Percentiles rank a stretch among this genome's conserved stretches.
phyloP scores from a whole-genome alignment of 495 filamentous ascomycete genomes.

The Neurospora sp. region DNA sequence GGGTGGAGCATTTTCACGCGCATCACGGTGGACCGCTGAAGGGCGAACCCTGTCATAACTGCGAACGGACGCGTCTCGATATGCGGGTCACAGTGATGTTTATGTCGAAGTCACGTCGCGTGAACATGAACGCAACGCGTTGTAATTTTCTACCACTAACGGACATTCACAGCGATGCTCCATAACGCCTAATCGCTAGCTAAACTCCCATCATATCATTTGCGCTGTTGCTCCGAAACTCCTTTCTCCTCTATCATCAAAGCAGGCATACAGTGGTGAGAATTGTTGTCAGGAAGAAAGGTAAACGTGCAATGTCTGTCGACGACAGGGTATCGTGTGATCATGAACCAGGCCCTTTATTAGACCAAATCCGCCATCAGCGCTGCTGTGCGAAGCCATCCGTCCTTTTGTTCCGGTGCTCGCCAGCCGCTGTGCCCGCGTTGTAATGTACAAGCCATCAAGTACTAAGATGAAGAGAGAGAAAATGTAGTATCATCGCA shows the following conservation, averaged over 20 bases:
- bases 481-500: constrained; percentile 21
- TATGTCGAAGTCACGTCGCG: not conserved
- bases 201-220: not conserved
- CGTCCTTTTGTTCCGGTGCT: constrained; percentile 1
- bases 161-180: not conserved
- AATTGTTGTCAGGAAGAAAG: not conserved
- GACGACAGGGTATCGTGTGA: constrained; percentile 1
- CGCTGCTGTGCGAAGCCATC: constrained; percentile 1
- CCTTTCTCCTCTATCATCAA: not conserved
- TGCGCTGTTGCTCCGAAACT: not conserved
- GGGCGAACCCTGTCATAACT: not conserved
- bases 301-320: not conserved
- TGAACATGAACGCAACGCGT: not conserved
- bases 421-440: constrained; percentile 1
- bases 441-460: constrained; percentile 30
- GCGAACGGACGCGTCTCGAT: not conserved
- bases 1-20: not conserved
- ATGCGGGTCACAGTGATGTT: not conserved
- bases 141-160: not conserved
- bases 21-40: not conserved
- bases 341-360: constrained; percentile 9
- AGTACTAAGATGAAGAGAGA: constrained; percentile 5
- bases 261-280: not conserved
- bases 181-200: not conserved
- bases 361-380: constrained; percentile 6